Conservation (phyloP, 2,329 filamentous ascomycete genomes). For the Elsinoe necatrix region DNA sequence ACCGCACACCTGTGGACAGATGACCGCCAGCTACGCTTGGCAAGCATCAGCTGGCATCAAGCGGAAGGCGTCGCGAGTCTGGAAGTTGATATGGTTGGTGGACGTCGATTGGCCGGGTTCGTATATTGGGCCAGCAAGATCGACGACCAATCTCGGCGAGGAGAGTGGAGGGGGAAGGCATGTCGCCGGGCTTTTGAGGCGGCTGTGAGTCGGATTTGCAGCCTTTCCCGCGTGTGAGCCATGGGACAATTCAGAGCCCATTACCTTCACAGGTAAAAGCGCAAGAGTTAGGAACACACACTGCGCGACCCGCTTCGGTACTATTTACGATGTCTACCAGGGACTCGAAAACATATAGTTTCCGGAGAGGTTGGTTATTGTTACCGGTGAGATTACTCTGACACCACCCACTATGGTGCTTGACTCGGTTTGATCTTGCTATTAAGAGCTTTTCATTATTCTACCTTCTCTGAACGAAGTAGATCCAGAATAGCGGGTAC, state of each 20-base stretch:
- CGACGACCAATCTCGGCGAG: background rate
- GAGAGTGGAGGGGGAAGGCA: background rate
- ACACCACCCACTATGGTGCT: background rate
- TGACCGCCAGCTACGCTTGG: constrained; percentile 5
- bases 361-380: background rate
- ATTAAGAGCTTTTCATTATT: background rate
- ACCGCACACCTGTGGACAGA: background rate
- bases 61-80: background rate
- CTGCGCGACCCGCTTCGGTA: background rate
- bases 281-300: background rate
- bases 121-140: background rate
- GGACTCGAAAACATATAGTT: background rate
- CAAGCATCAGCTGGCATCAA: background rate
- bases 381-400: background rate
- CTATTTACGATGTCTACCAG: background rate
- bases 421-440: background rate
- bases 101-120: background rate
- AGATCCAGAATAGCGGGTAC: constrained; percentile 64
- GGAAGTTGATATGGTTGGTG: background rate
- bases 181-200: background rate
- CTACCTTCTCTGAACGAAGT: constrained; percentile 30
- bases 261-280: background rate
- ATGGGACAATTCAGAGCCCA: background rate
- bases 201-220: background rate
- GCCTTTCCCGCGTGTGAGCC: background rate